Percentiles rank a stretch among this genome's conserved stretches.
phyloP scores from a whole-genome alignment of 257 asterid genomes.

The Cynanchum wilfordii region DNA sequence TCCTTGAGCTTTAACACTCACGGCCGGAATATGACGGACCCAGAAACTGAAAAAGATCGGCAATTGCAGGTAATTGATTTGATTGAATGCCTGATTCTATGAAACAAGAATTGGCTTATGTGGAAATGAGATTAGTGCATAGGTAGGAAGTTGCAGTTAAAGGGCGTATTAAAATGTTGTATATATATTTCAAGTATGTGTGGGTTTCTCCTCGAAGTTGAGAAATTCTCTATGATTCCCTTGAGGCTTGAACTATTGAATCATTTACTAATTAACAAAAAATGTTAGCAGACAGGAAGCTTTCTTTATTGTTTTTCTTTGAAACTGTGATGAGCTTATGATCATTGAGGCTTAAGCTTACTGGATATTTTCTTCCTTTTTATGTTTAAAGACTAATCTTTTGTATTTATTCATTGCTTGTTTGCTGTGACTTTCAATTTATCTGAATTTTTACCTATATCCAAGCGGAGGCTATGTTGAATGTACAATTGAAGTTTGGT shows the following conservation, averaged over 20 bases:
- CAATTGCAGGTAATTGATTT: constrained; percentile 64
- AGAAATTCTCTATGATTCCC: background rate
- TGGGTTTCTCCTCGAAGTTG: background rate
- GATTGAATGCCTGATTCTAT: background rate
- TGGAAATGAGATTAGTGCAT: background rate
- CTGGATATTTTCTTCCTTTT: background rate
- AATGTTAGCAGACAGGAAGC: background rate
- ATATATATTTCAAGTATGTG: background rate
- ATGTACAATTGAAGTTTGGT: background rate
- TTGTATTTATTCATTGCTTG: background rate
- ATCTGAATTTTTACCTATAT: background rate
- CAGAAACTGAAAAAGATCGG: constrained; percentile 49
- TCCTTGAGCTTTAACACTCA: constrained; percentile 67
- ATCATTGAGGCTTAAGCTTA: no score
- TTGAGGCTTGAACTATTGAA: background rate
- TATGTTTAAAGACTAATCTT: background rate
- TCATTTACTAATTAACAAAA: background rate
- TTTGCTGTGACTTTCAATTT: background rate
- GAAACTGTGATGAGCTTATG: background rate
- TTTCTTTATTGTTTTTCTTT: background rate
- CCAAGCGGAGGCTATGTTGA: background rate
- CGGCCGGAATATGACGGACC: constrained; percentile 55
- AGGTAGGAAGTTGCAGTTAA: background rate
- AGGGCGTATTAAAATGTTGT: background rate
- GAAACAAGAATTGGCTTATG: background rate